These are phyloP conservation scores for Chaetomium sp. DNA, from an alignment of 2,329 filamentous ascomycete species.

Conservation along the genomic window DNA sequence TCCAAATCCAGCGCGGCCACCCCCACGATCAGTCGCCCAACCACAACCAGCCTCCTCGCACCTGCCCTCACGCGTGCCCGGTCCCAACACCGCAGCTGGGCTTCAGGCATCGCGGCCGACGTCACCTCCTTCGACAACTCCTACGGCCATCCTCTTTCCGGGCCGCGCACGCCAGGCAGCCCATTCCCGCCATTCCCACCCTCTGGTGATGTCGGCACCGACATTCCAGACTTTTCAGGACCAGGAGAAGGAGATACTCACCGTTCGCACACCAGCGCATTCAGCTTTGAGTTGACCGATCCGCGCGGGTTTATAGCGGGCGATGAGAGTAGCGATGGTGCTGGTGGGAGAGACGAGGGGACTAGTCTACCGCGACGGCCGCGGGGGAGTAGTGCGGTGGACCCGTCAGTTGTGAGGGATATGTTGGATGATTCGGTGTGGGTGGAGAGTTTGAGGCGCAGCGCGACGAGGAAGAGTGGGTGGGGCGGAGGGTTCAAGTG, in stretches of 20 bases:
- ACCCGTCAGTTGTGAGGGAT: conserved; percentile 70
- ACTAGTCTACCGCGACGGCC: conserved; percentile 41
- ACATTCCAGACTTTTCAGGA: too few relatives aligned
- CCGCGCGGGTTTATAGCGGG: conserved; percentile 23
- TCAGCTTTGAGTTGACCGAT: conserved; percentile 54
- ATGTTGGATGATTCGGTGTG: conserved; percentile 85
- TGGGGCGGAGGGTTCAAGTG: conserved; percentile 17
- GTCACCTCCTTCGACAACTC: conserved; percentile 38
- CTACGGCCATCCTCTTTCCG: conserved; percentile 46
- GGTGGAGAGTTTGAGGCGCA: conserved; percentile 86
- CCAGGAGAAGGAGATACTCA: neutral
- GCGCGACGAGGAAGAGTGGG: conserved; percentile 56
- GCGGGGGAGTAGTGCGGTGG: conserved; percentile 59
- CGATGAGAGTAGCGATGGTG: conserved; percentile 1
- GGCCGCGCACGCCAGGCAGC: conserved; percentile 40
- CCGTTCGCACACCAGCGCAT: conserved; percentile 40
- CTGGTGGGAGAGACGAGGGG: conserved; percentile 19
- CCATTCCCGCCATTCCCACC: neutral
- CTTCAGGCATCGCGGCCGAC: conserved; percentile 37
- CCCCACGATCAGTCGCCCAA: neutral
- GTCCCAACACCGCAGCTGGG: conserved; percentile 30
- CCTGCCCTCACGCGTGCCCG: neutral
- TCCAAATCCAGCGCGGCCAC: conserved; percentile 23
- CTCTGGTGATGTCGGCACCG: neutral
- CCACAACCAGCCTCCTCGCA: conserved; percentile 11